A percentile compares a stretch with the other conserved stretches of the same genome.
phyloP scores from a whole-genome alignment of 108 stramenopile genomes.

The Nitzschia sp. region DNA sequence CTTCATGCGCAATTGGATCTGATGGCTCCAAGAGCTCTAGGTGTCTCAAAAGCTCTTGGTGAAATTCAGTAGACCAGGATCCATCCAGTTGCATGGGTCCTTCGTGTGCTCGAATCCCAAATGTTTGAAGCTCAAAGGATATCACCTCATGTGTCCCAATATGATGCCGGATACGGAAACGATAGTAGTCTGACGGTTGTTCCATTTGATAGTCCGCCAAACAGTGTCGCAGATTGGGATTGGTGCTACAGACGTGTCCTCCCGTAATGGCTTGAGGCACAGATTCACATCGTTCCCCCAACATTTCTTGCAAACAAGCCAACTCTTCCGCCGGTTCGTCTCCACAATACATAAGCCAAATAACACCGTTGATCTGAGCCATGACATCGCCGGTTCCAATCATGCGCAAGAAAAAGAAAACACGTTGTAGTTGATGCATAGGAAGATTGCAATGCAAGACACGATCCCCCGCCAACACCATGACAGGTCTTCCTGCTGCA shows the following conservation, averaged over 20 bases:
- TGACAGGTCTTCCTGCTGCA: slow-evolving; percentile 1
- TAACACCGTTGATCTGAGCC: background rate
- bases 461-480: background rate
- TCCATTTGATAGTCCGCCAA: background rate
- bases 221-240: background rate
- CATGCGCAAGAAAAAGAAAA: slow-evolving; percentile 1
- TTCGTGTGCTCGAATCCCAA: slow-evolving; percentile 21
- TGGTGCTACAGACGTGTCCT: background rate
- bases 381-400: background rate
- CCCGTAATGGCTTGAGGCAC: background rate
- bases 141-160: slow-evolving; percentile 2
- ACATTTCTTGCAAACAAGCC: background rate
- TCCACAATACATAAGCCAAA: background rate
- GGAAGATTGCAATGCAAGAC: background rate
- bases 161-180: slow-evolving; percentile 16
- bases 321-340: background rate
- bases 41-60: slow-evolving; percentile 7
- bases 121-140: slow-evolving; percentile 27
- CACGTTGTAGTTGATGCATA: background rate
- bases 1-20: background rate
- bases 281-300: background rate
- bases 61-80: slow-evolving; percentile 8
- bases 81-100: slow-evolving; percentile 8
- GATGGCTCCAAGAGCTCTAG: background rate
- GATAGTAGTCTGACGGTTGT: background rate